Conservation (phyloP, 768 basidiomycete species). For the Mycena capillaripes region DNA sequence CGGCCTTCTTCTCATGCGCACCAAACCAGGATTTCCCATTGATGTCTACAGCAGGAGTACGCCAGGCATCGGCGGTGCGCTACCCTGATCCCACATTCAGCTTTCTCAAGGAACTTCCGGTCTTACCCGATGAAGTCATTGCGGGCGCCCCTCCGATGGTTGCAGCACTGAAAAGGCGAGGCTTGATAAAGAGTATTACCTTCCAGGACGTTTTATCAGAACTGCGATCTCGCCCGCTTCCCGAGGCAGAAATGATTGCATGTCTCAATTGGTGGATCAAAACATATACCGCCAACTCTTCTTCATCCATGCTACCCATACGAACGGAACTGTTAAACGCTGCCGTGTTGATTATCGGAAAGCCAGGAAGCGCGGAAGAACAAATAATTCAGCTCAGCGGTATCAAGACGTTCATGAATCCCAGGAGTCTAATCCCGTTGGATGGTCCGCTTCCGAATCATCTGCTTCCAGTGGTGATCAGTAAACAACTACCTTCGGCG, state of each 20-base stretch:
- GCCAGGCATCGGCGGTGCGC: slow-evolving; percentile 75
- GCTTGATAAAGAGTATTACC: slow-evolving; percentile 79
- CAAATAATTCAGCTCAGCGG: slow-evolving; percentile 77
- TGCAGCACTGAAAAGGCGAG: slow-evolving; percentile 68
- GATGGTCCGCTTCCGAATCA: slow-evolving; percentile 84
- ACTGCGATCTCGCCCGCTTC: slow-evolving; percentile 77
- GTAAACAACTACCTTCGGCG: slow-evolving; percentile 68
- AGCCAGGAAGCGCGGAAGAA: slow-evolving; percentile 54
- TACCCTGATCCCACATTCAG: slow-evolving; percentile 79
- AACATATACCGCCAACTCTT: slow-evolving; percentile 50
- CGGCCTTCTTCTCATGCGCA: slow-evolving; percentile 83
- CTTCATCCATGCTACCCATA: slow-evolving; percentile 54
- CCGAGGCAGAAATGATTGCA: slow-evolving; percentile 79
- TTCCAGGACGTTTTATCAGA: slow-evolving; percentile 89
- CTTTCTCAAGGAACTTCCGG: slow-evolving; percentile 85
- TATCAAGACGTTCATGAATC: slow-evolving; percentile 81
- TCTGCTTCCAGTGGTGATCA: slow-evolving; percentile 77
- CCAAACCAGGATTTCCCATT: slow-evolving; percentile 69
- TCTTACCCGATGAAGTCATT: slow-evolving; percentile 74
- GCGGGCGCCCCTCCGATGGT: slow-evolving; percentile 73
- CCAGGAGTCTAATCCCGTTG: slow-evolving; percentile 71
- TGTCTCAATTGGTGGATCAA: slow-evolving; percentile 91
- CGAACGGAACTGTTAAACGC: slow-evolving; percentile 78
- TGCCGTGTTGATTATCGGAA: slow-evolving; percentile 68
- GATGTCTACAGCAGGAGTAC: slow-evolving; percentile 82